Evolutionary conservation across 1,284 basidiomycete species (phyloP).

Genomic region (Ceratobasidium sp.): DNA sequence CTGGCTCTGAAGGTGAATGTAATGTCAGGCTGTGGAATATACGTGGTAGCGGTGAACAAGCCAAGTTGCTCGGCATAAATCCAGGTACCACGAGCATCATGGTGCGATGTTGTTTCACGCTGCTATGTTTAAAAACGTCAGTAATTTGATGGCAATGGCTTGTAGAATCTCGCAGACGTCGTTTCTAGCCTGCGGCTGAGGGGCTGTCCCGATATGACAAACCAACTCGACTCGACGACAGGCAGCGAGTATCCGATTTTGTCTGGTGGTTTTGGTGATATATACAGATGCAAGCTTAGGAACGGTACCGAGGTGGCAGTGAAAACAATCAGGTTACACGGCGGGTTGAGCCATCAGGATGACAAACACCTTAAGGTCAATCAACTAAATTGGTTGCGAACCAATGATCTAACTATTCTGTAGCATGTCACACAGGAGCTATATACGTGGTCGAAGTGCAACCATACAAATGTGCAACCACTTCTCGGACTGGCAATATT

Average conservation of each 20-base stretch:
- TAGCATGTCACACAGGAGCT: slow-evolving; percentile 6
- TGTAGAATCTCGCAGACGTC: too few relatives aligned
- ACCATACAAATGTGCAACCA: neutral
- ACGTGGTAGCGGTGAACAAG: too few relatives aligned
- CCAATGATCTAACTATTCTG: neutral
- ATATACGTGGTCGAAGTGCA: slow-evolving; percentile 12
- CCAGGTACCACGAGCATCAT: too few relatives aligned
- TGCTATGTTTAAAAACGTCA: too few relatives aligned
- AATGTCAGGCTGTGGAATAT: too few relatives aligned
- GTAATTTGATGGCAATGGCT: too few relatives aligned
- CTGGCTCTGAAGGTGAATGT: too few relatives aligned
- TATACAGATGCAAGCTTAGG: neutral
- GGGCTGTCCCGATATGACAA: slow-evolving; percentile 1
- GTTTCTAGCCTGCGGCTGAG: too few relatives aligned
- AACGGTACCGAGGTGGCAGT: slow-evolving; percentile 10
- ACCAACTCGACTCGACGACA: neutral
- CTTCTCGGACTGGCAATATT: slow-evolving; percentile 8
- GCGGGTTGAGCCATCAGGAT: neutral
- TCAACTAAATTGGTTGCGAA: too few relatives aligned
- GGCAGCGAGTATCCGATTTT: neutral
- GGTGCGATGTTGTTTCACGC: too few relatives aligned
- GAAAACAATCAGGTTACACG: neutral
- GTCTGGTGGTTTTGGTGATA: slow-evolving; percentile 3
- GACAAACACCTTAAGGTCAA: neutral
- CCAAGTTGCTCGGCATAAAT: too few relatives aligned